Conservation (phyloP, 352 stramenopile species). For the Phytophthora litchii region DNA sequence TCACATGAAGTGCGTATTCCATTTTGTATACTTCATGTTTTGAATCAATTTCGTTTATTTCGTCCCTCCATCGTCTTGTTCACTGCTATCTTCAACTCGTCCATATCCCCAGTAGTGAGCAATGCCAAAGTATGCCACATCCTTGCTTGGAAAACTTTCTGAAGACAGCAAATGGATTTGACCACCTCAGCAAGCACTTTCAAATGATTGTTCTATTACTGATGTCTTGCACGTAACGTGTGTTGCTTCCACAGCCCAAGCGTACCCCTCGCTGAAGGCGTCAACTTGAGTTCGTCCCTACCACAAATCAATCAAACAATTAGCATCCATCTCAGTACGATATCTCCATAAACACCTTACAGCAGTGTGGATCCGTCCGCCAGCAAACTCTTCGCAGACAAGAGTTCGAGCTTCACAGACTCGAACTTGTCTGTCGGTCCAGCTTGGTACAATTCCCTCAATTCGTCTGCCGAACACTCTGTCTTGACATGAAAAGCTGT, state of each 20-base stretch:
- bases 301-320: slow-evolving; percentile 8
- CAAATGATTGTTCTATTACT: too few relatives aligned
- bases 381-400: slow-evolving; percentile 46
- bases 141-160: too few relatives aligned
- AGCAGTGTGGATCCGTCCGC: slow-evolving; percentile 18
- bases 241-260: slow-evolving; percentile 52
- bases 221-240: slow-evolving; percentile 22
- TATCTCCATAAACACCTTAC: slow-evolving; percentile 19
- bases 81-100: too few relatives aligned
- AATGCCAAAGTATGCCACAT: too few relatives aligned
- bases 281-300: slow-evolving; percentile 45
- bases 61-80: too few relatives aligned
- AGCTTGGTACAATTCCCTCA: slow-evolving; percentile 46
- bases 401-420: slow-evolving; percentile 57
- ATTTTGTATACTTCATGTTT: too few relatives aligned
- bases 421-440: slow-evolving; percentile 65
- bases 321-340: neutral
- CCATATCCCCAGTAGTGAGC: too few relatives aligned
- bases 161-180: too few relatives aligned
- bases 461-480: slow-evolving; percentile 34
- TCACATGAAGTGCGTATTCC: too few relatives aligned
- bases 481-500: slow-evolving; percentile 70
- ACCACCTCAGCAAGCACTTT: too few relatives aligned
- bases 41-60: too few relatives aligned
- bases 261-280: slow-evolving; percentile 53